A percentile compares a stretch with the other conserved stretches of the same genome.
Evolutionary conservation across 257 asterid genomes (phyloP).

Genomic region (Solanum bukasovii): DNA sequence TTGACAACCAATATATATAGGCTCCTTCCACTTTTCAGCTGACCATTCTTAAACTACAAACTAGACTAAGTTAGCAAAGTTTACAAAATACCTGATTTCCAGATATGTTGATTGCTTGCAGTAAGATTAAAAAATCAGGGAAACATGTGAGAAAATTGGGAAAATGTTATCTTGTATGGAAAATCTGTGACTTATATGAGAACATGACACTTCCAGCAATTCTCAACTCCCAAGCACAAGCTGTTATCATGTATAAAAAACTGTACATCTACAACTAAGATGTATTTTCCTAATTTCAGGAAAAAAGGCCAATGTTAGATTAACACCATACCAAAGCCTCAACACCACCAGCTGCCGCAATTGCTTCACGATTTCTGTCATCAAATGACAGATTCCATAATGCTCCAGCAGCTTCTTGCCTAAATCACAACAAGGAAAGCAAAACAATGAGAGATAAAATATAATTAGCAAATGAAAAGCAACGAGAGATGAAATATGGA

Average conservation of each 20-base stretch:
- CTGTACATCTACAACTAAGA: not conserved
- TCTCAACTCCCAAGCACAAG: not conserved
- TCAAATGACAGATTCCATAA: slow-evolving; percentile 87
- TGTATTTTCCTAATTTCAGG: not conserved
- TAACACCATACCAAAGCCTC: slow-evolving; percentile 69
- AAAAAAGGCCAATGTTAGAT: not conserved
- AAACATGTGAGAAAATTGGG: not conserved
- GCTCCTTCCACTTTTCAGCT: not conserved
- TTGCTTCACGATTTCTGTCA: slow-evolving; percentile 83
- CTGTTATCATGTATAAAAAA: not conserved
- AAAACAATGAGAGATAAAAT: not conserved
- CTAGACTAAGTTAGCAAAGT: not conserved
- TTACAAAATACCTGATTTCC: not conserved
- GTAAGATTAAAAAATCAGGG: not conserved
- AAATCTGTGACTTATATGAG: not conserved
- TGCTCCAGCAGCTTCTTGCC: slow-evolving; percentile 99
- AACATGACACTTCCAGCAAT: not conserved
- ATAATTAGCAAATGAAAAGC: not conserved
- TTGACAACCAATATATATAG: not conserved
- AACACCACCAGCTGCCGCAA: slow-evolving; percentile 82
- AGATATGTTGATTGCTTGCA: not conserved
- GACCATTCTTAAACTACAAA: not conserved
- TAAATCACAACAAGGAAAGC: slow-evolving; percentile 6
- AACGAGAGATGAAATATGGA: not conserved
- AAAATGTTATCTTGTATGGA: not conserved